Base-by-base conservation (phyloP, 177 flowering plant genomes). In the Telopea speciosissima region DNA sequence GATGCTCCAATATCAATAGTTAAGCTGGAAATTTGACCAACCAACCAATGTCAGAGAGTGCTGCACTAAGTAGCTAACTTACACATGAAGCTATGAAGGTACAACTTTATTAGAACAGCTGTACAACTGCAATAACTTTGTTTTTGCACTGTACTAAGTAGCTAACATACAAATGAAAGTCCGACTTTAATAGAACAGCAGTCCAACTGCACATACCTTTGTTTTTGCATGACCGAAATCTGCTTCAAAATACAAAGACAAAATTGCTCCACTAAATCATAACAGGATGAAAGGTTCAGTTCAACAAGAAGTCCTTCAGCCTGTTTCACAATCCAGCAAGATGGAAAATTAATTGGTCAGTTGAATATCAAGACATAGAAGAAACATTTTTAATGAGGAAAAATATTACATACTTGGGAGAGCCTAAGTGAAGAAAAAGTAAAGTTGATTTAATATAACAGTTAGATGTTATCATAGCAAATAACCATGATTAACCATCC, bases 241-340 rank as follows among this genome's bases (percentile, higher is more conserved):
- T 90, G 84, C 79, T 84, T 80, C 68, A 78, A 70, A 28, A 93
- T 79, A 71, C 82, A 79, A 26, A 84, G 93, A 70, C 97, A 91
- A 68, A 77, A 84, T 68, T 85, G 81, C 74, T 89, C 96, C 14
- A 93, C 82, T 42, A 85, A 86, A 64, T 89, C 93, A 75, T 91
- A 91, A 71, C 90, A 86, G 28, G 82, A 83, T 8, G 88, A 82
- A 33, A 82, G 75, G 56, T 70, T 81, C 77, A 85, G 68, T 73
- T 92, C 98, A 54, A 70, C 75, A 33, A 89, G 36, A 74, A 88
- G 89, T 68, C 95, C 97, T 69, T 85, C 98, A 24, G 88, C 92
- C 99, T 93, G 88, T 76, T 71, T 36, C 72, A 65, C 69, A 45
- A 62, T n/a, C 42, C 24, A 71, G 52, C 52, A 52, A 52, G 36